Conservation (phyloP, 2,329 filamentous ascomycete species). For the Diaporthe citriasiana region DNA sequence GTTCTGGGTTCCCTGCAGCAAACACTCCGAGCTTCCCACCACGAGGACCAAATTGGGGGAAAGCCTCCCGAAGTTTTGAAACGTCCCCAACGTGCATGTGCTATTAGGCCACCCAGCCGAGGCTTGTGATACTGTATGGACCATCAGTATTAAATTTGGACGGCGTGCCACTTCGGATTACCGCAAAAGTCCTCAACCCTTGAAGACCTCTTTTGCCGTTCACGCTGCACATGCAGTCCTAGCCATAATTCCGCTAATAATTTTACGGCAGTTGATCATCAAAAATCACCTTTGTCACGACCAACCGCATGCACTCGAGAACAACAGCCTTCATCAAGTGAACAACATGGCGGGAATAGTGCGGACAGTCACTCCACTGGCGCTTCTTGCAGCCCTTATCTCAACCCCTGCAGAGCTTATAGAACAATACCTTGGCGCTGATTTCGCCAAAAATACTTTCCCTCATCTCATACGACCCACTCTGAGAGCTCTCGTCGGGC, state of each 20-base stretch:
- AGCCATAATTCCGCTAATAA: neutral
- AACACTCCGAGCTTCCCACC: neutral
- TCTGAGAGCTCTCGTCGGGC: conserved; percentile 31
- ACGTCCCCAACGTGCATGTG: conserved; percentile 21
- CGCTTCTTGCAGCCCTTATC: conserved; percentile 36
- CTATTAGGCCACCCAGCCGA: conserved; percentile 16
- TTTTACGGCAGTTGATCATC: neutral
- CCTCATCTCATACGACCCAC: conserved; percentile 23
- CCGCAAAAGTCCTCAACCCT: neutral
- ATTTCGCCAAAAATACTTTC: conserved; percentile 15
- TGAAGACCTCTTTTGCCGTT: neutral
- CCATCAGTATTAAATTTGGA: neutral
- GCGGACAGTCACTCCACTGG: conserved; percentile 9
- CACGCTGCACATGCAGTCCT: neutral
- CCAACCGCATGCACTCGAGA: neutral
- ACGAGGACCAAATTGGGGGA: neutral
- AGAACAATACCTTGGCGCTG: conserved; percentile 21
- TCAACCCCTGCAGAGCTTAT: conserved; percentile 34
- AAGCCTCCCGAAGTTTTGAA: neutral
- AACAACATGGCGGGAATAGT: conserved; percentile 6
- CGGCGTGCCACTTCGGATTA: neutral
- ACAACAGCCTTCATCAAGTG: too few relatives aligned
- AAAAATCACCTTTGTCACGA: neutral
- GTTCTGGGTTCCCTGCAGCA: neutral
- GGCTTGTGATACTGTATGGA: conserved; percentile 17